Conservation (phyloP, 768 basidiomycete species). For the Russula ochroleuca region DNA sequence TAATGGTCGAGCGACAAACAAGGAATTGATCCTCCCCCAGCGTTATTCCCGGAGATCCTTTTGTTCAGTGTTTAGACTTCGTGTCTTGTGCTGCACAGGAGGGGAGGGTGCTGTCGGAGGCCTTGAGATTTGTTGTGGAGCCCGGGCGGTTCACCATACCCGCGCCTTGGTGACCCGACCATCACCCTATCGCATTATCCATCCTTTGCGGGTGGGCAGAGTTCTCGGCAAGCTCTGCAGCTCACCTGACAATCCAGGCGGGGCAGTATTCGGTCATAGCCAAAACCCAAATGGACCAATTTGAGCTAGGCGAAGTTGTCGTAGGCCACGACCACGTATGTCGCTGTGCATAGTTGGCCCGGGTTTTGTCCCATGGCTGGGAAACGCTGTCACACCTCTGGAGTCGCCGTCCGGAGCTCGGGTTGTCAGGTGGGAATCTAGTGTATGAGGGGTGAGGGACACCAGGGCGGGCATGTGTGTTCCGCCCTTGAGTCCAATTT, state of each 20-base stretch:
- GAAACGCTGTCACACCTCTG: background rate
- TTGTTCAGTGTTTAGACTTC: slow-evolving; percentile 36
- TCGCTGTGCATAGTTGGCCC: background rate
- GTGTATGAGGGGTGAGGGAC: slow-evolving; percentile 27
- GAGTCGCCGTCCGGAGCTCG: background rate
- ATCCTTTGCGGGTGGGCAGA: slow-evolving; percentile 19
- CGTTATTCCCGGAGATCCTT: slow-evolving; percentile 44
- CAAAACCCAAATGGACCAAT: too few relatives aligned
- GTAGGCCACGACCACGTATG: too few relatives aligned
- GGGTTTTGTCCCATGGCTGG: background rate
- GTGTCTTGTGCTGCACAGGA: slow-evolving; percentile 11
- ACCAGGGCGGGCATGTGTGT: slow-evolving; percentile 19
- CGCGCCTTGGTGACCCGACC: background rate
- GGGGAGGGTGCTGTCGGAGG: slow-evolving; percentile 22
- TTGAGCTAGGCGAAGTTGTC: too few relatives aligned
- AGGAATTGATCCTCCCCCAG: slow-evolving; percentile 44
- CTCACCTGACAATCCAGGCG: too few relatives aligned
- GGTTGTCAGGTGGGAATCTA: slow-evolving; percentile 16
- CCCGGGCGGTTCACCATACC: slow-evolving; percentile 14
- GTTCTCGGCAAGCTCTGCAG: slow-evolving; percentile 1
- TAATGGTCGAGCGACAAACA: slow-evolving; percentile 61
- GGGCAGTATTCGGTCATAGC: too few relatives aligned
- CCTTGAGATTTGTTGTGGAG: slow-evolving; percentile 27
- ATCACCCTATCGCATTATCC: slow-evolving; percentile 25
- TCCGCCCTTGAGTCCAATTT: slow-evolving; percentile 64